A percentile compares a stretch with the other conserved stretches of the same genome.
These are phyloP conservation scores for Ziziphus jujuba DNA, from an alignment of 306 rosid species.

Conservation along the genomic window DNA sequence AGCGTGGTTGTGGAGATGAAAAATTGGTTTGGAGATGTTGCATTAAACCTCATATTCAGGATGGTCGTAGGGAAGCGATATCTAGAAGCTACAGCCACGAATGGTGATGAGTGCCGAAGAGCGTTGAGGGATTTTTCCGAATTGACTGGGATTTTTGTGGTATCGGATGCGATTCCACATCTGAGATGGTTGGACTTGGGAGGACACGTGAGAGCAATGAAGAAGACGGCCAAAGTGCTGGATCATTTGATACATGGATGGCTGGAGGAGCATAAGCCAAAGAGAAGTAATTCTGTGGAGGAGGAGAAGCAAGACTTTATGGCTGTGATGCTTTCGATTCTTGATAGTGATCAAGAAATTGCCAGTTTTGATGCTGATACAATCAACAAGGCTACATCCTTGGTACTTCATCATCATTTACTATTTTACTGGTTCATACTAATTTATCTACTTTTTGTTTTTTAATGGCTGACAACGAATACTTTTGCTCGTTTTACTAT, in stretches of 20 bases:
- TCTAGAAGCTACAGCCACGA: background rate
- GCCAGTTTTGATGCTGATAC: slow-evolving; percentile 17
- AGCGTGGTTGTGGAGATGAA: slow-evolving; percentile 10
- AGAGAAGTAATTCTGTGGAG: background rate
- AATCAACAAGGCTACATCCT: slow-evolving; percentile 17
- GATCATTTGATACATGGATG: slow-evolving; percentile 8
- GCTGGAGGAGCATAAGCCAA: slow-evolving; percentile 24
- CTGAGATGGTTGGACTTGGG: slow-evolving; percentile 29
- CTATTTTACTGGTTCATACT: too few relatives aligned
- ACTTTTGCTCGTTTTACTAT: too few relatives aligned
- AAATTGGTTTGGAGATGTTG: slow-evolving; percentile 6
- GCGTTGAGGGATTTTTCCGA: background rate
- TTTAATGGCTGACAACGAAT: too few relatives aligned
- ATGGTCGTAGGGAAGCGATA: slow-evolving; percentile 14
- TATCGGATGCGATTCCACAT: slow-evolving; percentile 19
- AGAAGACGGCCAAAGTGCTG: slow-evolving; percentile 1
- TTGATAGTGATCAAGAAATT: background rate
- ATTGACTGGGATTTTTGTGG: slow-evolving; percentile 3
- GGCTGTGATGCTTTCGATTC: slow-evolving; percentile 22
- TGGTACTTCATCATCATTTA: slow-evolving; percentile 4
- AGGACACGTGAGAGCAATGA: slow-evolving; percentile 15
- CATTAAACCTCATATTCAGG: slow-evolving; percentile 14
- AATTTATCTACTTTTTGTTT: too few relatives aligned
- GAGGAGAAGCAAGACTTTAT: slow-evolving; percentile 9
- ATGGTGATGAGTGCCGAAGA: too few relatives aligned